Base-by-base conservation (phyloP, 1,139 yeast genomes). In the Geotrichum candidum region DNA sequence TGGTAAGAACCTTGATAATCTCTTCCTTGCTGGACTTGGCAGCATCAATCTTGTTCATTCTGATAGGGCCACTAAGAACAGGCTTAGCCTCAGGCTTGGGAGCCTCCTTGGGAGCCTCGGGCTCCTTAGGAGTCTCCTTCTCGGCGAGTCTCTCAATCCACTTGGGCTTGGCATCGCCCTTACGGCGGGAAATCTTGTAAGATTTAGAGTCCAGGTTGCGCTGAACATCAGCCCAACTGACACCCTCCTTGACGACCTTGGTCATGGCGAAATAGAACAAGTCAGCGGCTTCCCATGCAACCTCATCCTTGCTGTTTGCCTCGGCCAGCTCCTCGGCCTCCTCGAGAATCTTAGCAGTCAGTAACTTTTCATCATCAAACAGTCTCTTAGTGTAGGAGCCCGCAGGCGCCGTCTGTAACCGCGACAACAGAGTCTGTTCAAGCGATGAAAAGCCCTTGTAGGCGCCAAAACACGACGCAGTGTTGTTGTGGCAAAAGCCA, bases 201-300 rank as follows among this genome's bases (percentile, higher is more conserved):
- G 90, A 82, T 78, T 95, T 94, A 72, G 87, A 77, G 70, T 91
- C 95, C 71, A 94, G 80, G 74, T 92, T 91, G 69, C 80, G 82
- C 76, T 91, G 97, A 54, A 94, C 85, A 69, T 92, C 97, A 15
- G 82, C 78, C 72, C 92, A 78, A 35, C 87, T 77, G 51, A 92
- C 97, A 48, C 92, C 96, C 69, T 85, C 79, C 73, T 90, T 86
- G 54, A 88, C 87, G 67, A 95, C 84, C 82, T 90, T 89, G n/a
- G 90, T 82, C 80, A 92, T 76, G 11, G 95, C 92, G 75, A 95
- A 95, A 76, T 95, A 94, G 63, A 95, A 76, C 72, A 94, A 80
- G 73, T 95, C 99, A 7, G 99, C 99, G 62, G 96, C 94, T 76
- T 94, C 99, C 97, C 97, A 94, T 0, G 98, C 88, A 60, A 91